phyloP scores from a whole-genome alignment of 495 filamentous ascomycete species.

The Talaromyces thailandensis region DNA sequence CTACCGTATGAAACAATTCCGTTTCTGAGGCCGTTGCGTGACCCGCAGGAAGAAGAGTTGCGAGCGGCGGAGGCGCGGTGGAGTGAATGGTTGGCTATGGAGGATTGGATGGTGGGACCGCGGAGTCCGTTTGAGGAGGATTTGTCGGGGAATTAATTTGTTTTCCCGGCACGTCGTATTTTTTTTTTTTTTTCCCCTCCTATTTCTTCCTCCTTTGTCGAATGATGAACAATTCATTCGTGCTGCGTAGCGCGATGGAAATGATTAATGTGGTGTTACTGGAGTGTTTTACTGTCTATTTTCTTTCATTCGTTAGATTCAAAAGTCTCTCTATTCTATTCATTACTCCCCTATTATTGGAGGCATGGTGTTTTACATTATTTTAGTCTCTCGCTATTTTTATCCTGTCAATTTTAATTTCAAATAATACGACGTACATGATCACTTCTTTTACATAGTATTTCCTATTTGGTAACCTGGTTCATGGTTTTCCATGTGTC shows the following conservation, averaged over 20 bases:
- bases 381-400: not conserved
- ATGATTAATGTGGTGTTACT: not conserved
- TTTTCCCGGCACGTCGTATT: not conserved
- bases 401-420: not conserved
- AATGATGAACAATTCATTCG: not conserved
- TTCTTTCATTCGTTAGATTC: not conserved
- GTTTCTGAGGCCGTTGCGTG: slow-evolving; percentile 69
- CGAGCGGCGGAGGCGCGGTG: slow-evolving; percentile 68
- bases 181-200: not conserved
- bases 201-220: not conserved
- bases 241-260: not conserved
- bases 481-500: too few species aligned
- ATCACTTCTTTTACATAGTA: too few species aligned
- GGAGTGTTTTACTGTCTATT: not conserved
- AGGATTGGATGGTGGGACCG: slow-evolving; percentile 88
- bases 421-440: not conserved
- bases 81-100: slow-evolving; percentile 88
- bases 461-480: too few species aligned
- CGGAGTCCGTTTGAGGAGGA: slow-evolving; percentile 36
- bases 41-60: slow-evolving; percentile 69
- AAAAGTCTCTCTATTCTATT: not conserved
- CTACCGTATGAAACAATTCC: slow-evolving; percentile 69
- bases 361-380: not conserved
- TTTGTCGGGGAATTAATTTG: not conserved
- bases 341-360: too few species aligned